Base-by-base conservation (phyloP, 2,329 filamentous ascomycete genomes). In the Clathrospora elynae region DNA sequence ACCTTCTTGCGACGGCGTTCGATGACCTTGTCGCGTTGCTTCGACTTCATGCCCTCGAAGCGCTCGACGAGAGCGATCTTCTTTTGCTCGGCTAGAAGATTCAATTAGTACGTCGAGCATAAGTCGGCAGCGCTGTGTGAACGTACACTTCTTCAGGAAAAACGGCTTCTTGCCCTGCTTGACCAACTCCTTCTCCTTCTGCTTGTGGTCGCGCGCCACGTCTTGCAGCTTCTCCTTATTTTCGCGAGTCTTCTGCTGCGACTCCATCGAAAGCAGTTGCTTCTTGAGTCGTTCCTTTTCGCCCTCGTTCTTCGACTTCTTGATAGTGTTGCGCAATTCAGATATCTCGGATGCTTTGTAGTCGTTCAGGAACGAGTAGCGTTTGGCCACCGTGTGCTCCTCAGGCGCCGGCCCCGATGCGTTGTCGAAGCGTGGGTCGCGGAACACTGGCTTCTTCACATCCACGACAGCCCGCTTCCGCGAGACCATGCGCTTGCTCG, bases 1-100 rank as follows among this genome's bases (percentile, higher is more conserved):
- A 89, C 77, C 85, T 96, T 96, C 85, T 96, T 96, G 71, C 90
- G 77, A 74, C 87, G 84, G 67, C 88, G 80, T 78, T 95, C 90
- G 61, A 97, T 88, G 10, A 86, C 84, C 74, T 85, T 87, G 51
- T 95, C 87, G 46, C 90, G 81, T 72, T 96, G 85, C 68, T 85
- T 86, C 66, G 87, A 86, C 72, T 88, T 93, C 86, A 97, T 87
- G 46, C 82, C 81, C 59, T 85, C 81, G 71, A 88, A 96, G 67
- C 86, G 83, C 60, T 93, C 85, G 64, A 88, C 77, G 50, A 96
- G 75, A 42, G 90, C 77, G 71, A 86, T 77, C 77, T 92, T 90
- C 84, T 93, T 95, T 77, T 93, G 82, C 73, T 96, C 92, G 64
- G 85, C 84, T 70, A 43, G 19, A 41, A 36, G 5, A 16, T 23